These are phyloP conservation scores for Didymella pinodella DNA, from an alignment of 2,329 filamentous ascomycete species.

Conservation along the genomic window DNA sequence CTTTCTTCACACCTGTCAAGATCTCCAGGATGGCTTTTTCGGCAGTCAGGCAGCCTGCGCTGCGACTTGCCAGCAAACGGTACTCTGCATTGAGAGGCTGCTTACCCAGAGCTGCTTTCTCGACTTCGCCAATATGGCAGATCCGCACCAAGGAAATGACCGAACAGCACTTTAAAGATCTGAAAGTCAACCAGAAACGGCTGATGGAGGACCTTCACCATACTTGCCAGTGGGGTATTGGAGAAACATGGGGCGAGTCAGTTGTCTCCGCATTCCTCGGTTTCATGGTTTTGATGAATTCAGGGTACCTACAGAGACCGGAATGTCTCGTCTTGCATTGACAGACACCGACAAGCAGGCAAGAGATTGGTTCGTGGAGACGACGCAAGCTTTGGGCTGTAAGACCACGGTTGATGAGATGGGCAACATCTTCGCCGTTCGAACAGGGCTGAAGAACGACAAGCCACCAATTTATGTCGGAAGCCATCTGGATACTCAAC, in stretches of 20 bases:
- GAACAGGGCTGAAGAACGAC: conserved; percentile 67
- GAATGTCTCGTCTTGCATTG: conserved; percentile 78
- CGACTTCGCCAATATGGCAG: conserved; percentile 41
- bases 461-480: conserved; percentile 71
- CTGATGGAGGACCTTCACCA: conserved; percentile 70
- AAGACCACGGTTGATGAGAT: conserved; percentile 74
- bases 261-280: conserved; percentile 1
- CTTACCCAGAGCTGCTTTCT: conserved; percentile 35
- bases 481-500: conserved; percentile 68
- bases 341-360: conserved; percentile 75
- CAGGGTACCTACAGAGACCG: conserved; percentile 68
- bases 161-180: conserved; percentile 58
- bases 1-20: conserved; percentile 8
- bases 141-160: conserved; percentile 59
- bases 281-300: conserved; percentile 1
- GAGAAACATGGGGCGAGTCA: conserved; percentile 72
- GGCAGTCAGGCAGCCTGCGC: conserved; percentile 18
- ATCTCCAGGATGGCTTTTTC: conserved; percentile 28
- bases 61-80: conserved; percentile 33
- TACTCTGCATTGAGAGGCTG: conserved; percentile 30
- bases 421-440: conserved; percentile 81
- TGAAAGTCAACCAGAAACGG: conserved; percentile 66
- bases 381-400: conserved; percentile 70
- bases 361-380: conserved; percentile 77
- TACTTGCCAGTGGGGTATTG: conserved; percentile 72